Base-by-base conservation (phyloP, 345 rosid genomes). In the Gossypium turneri region DNA sequence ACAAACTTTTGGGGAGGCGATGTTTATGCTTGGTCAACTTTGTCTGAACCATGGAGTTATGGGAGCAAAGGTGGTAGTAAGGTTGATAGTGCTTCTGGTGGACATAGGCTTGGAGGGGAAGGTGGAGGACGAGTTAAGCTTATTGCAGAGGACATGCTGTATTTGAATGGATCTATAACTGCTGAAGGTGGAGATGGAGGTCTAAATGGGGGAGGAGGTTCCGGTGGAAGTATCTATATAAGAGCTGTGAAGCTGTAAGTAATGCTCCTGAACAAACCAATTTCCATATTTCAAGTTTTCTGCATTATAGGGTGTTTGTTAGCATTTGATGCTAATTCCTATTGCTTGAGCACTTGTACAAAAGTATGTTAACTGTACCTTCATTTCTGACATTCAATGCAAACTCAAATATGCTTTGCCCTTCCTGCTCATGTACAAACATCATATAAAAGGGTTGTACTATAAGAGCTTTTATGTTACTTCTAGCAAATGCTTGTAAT, bases 1-100 rank as follows among this genome's bases (percentile, higher is more conserved):
- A 85, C 90, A 22, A 89, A 81, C 73, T 83, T 80, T 81, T 92
- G 98, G 98, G 98, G 98, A 59, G 98, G 98, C 71, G 98, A 94
- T 80, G 98, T 92, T 73, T 94, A 94, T 86, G 81, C 94, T 38
- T 94, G 98, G 98, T 86, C 94, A 71, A 82, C 89, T 57, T 87
- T 94, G 87, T 81, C 92, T 73, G 77, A 85, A 50, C 98, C 98
- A 12, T 91, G 94, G 95, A 91, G 98, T 79, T 92, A 90, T 80
- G 98, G 98, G 69, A 94, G 98, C 66, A 89, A 91, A 77, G 98
- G 98, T 48, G 88, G 97, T 11, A 85, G 96, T 70, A 89, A 91
- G 79, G 97, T 97, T 44, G 86, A 91, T 11, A 84, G 94, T 71
- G 86, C 83, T 47, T 81, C 86, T 22, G 79, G 79, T 72, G 61